Evolutionary conservation across 2,329 filamentous ascomycete species (phyloP), one percentile per base, ranked within the genome.

Genomic region (Fusarium chlamydosporum): DNA sequence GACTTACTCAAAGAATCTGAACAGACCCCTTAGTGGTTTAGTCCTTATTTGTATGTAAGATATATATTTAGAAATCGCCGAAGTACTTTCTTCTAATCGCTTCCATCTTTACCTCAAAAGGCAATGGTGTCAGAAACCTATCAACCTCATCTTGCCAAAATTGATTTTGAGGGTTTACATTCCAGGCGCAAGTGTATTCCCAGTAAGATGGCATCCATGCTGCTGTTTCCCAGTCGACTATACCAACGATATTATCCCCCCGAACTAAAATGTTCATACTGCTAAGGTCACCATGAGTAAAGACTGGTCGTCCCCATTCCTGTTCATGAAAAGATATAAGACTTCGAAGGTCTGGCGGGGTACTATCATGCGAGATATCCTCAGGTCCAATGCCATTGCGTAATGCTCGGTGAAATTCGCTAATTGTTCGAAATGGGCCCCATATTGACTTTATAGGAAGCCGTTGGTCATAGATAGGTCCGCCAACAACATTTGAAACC

Each of bases 31-130:
- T n/a, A n/a, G n/a, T n/a, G n/a, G n/a, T n/a, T n/a, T n/a, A n/a
- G n/a, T n/a, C n/a, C n/a, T n/a, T n/a, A n/a, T n/a, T n/a, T n/a
- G n/a, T n/a, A n/a, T n/a, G n/a, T n/a, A n/a, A n/a, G n/a, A n/a
- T n/a, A n/a, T n/a, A n/a, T n/a, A n/a, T n/a, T 33, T 76, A 82
- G 58, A 52, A 33, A 41, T 62, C 59, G 8, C 59, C 61, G 60
- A 57, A 91, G 91, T 79, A 90, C 91, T 69, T 88, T 89, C 79
- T 86, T 86, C 33, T 42, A 5, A 26, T 55, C 43, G 31, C 55
- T 29, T 61, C 56, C 43, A 64, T 64, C 15, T 64, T 43, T 2
- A 64, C 12, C n/a, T 55, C 61, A 0, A 1, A 1, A 11, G 29
- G 50, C 11, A 61, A 37, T 2, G 43, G 0, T 26, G 45, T 43